Base-by-base conservation (phyloP, 192 early-diverging fungal species). In the Jimgerdemannia lactiflua region DNA sequence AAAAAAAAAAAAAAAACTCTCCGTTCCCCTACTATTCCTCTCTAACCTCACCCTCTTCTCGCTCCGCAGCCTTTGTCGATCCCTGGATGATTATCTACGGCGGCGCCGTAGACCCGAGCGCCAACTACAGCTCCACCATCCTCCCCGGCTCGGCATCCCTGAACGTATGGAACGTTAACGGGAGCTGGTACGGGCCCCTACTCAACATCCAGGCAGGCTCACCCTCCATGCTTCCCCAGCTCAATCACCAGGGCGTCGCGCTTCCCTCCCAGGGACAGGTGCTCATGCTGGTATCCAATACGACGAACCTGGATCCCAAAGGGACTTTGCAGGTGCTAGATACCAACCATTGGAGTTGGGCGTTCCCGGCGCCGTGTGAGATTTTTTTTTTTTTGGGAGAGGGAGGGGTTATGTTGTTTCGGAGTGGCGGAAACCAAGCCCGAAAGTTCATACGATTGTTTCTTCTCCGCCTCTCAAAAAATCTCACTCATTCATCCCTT, bases 61-160 rank as follows among this genome's bases (percentile, higher is more conserved):
- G 42, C 49, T 59, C 14, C 49, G 18, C 42, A 83, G 79, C 69
- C 11, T 80, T 66, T 44, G 71, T 77, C 7, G 74, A 77, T 14
- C 83, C 82, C 0, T 82, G 80, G 42, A 81, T 88, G 73, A 75
- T 88, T 71, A 43, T 88, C 14, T 88, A 82, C 73, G 86, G 86
- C 64, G 86, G 86, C 17, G 65, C 73, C 3, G 80, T 79, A 11
- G 80, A 86, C 69, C 39, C 78, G 4, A 49, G 18, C 9, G 40
- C 63, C 18, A 82, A 69, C 65, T 59, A 10, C 14, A 78, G 75
- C 10, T 84, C 80, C 43, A 74, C 80, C 4, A 64, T 65, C 39
- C 65, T 81, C 4, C 64, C 64, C 3, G 49, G 49, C 49, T 79
- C 85, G 39, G 83, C 78, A 49, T 79, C 80, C 39, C 49, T 88